These are phyloP conservation scores for Polygonum maritimum DNA, from an alignment of 148 eudicot genomes.

Conservation along the genomic window DNA sequence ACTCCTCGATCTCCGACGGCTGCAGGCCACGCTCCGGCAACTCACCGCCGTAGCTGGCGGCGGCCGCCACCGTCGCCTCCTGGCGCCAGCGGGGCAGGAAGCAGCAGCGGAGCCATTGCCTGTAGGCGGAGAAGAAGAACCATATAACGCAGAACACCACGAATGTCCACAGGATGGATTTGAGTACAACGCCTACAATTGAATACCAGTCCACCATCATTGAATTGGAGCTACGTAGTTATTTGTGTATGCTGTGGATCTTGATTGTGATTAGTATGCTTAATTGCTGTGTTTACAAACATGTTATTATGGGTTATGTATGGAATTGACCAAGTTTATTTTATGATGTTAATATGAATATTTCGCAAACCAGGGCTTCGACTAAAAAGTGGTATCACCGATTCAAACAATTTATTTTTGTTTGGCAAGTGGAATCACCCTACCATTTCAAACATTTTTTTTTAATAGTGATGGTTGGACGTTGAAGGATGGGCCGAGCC, in stretches of 20 bases:
- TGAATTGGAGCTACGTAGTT: background rate
- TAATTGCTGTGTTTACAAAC: background rate
- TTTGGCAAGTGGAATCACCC: too few relatives aligned
- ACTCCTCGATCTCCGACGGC: constrained; percentile 25
- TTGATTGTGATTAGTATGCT: background rate
- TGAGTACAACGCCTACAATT: background rate
- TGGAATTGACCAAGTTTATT: background rate
- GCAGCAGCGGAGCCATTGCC: background rate
- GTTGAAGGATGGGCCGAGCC: too few relatives aligned
- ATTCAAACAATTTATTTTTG: background rate
- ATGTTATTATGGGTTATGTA: background rate
- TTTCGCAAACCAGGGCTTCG: background rate
- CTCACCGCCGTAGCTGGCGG: background rate
- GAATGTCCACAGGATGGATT: background rate
- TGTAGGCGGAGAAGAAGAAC: constrained; percentile 2
- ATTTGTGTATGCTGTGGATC: background rate
- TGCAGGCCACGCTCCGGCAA: constrained; percentile 25
- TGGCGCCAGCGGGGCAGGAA: background rate
- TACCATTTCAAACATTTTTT: too few relatives aligned
- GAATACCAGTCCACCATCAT: background rate
- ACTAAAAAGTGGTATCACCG: background rate
- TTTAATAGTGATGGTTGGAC: too few relatives aligned
- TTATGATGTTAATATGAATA: background rate
- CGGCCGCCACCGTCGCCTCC: background rate
- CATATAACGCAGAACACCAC: background rate